phyloP scores from a whole-genome alignment of 2,329 filamentous ascomycete genomes.

The Rhinocladiella similis region DNA sequence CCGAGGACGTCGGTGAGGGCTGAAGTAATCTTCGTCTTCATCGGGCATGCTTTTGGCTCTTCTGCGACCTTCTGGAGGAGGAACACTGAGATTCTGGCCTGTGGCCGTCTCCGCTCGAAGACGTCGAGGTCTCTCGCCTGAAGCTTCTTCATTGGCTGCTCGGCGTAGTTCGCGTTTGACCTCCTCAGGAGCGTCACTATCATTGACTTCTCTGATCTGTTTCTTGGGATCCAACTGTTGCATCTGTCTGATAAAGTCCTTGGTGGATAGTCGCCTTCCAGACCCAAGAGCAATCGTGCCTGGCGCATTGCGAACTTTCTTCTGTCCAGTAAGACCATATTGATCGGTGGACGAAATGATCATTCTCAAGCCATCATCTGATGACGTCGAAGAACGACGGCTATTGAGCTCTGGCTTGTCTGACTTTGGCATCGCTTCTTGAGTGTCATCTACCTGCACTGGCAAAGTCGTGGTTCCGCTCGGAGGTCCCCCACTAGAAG shows the following conservation, averaged over 20 bases:
- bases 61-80: slow-evolving; percentile 2
- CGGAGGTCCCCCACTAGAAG: not conserved
- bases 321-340: slow-evolving; percentile 41
- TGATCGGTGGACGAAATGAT: slow-evolving; percentile 53
- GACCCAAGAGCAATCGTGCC: slow-evolving; percentile 23
- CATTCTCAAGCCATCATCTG: slow-evolving; percentile 61
- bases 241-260: slow-evolving; percentile 65
- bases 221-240: slow-evolving; percentile 60
- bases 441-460: slow-evolving; percentile 34
- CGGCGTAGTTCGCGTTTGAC: slow-evolving; percentile 41
- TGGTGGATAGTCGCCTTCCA: slow-evolving; percentile 63
- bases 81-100: not conserved
- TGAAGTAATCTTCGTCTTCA: slow-evolving; percentile 21
- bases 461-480: slow-evolving; percentile 1
- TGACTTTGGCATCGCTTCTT: slow-evolving; percentile 31
- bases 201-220: slow-evolving; percentile 48
- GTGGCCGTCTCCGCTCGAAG: slow-evolving; percentile 14
- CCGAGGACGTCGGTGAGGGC: slow-evolving; percentile 8
- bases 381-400: slow-evolving; percentile 3
- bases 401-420: slow-evolving; percentile 22
- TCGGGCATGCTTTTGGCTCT: not conserved
- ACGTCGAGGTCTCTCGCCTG: slow-evolving; percentile 23
- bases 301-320: slow-evolving; percentile 32
- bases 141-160: slow-evolving; percentile 33
- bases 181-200: slow-evolving; percentile 41